Evolutionary conservation across 768 basidiomycete species (phyloP), one percentile per base, ranked within the genome.

Genomic region (Dentipellis sp.): DNA sequence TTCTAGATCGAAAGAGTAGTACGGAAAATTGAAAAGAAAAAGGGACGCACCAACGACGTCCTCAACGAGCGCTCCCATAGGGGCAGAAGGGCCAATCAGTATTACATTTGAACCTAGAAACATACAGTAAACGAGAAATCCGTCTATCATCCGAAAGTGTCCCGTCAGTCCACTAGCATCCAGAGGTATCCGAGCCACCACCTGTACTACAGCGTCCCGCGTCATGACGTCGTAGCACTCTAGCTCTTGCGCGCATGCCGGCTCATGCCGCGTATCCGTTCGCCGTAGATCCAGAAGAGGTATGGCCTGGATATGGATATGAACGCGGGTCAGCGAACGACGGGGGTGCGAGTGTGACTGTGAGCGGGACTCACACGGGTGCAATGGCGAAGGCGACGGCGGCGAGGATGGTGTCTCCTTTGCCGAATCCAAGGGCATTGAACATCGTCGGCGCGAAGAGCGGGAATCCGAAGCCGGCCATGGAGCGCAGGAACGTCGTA

Each of bases 381-480:
- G 86, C 86, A 12, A 89, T 66, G 1, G 66, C 75, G 53, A 89
- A 79, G 1, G 83, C 73, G 1, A 78, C 59, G 9, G 65, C 75
- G 0, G 86, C 86, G 7, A 91, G 73, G 3, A 90, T 72, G 0
- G 86, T 84, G 59, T 82, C 69, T 8, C 84, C 85, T 58, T 82
- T 84, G 0, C 87, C 88, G 55, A 83, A 85, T 4, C 86, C 88
- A 0, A 90, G 71, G 12, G 72, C 70, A 1, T 71, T 66, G 67
- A 79, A 89, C 80, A 90, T 85, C 39, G 77, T 71, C 17, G 84
- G 81, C 3, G 82, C 85, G 61, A 91, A 91, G n/a, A 91, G 69
- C 2, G 88, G 89, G 64, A 91, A 89, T 1, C 77, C 81, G 53
- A 88, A 90, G 0, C 88, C 88, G 1, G 80, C 79, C 0, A 88